Evolutionary conservation across 2,329 filamentous ascomycete genomes (phyloP), one percentile per base, ranked within the genome.

Genomic region (Biscogniauxia mediterranea): DNA sequence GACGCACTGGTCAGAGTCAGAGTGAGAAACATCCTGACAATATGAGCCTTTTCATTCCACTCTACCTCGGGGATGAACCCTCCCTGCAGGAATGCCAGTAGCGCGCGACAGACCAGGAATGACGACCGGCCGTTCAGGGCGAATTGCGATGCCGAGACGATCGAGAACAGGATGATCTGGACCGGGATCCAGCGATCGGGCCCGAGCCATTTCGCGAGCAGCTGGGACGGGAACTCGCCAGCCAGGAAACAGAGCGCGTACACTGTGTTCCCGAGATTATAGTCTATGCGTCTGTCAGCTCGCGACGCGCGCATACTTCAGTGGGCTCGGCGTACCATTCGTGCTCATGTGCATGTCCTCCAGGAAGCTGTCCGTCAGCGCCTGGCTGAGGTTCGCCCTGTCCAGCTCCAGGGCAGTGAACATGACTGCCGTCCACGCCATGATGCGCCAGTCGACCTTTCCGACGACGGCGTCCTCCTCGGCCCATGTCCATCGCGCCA

Each of bases 161-260:
- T 59, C 1, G 70, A 72, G 55, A 71, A 72, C 5, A 73, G 59
- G 1, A 70, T 52, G 28, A 73, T 71, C 52, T 73, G 71, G 13
- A 58, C 63, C 19, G 71, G 70, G 25, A 72, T 71, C 63, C 70
- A 73, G 50, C 70, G 66, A 57, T 73, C 71, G 6, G 71, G 69
- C 6, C 71, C 71, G 1, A 73, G 69, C 72, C 80, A 81, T 70
- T 88, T 88, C 52, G 79, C 81, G 13, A 88, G 70, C 5, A 88
- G 76, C 67, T 88, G 85, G 0, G 85, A 87, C 0, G 85, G 86
- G 3, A 88, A 75, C 68, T 88, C 85, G 0, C 85, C 84, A 15
- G 78, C 76, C 1, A 87, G 73, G 65, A 86, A 86, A 0, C 77
- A 80, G 5, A 84, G 66, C 5, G 79, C 78, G 61, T 85, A 86